Conservation (phyloP, 257 asterid species). For the Ehretia macrophylla region DNA sequence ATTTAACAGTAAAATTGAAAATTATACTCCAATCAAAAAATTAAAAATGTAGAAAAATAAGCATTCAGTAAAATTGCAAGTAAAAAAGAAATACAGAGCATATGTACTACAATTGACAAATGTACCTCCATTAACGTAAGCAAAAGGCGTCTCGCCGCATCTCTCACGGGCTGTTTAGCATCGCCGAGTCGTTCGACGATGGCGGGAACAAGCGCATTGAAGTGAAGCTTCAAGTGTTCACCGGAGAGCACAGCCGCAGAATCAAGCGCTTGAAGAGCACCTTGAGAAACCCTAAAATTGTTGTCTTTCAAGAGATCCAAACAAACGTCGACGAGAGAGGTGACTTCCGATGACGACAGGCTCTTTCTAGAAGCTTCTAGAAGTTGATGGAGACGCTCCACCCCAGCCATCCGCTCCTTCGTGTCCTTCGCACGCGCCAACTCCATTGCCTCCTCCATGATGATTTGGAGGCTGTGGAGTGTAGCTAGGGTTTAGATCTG, state of each 20-base stretch:
- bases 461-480: background rate
- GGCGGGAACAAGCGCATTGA: slow-evolving; percentile 89
- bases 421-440: slow-evolving; percentile 97
- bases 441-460: slow-evolving; percentile 96
- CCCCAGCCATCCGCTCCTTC: slow-evolving; percentile 99
- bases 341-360: slow-evolving; percentile 69
- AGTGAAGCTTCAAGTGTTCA: slow-evolving; percentile 91
- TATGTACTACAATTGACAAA: background rate
- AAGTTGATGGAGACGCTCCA: slow-evolving; percentile 87
- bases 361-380: slow-evolving; percentile 85
- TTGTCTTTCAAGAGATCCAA: slow-evolving; percentile 96
- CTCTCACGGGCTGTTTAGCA: slow-evolving; percentile 92
- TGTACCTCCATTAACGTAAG: slow-evolving; percentile 95
- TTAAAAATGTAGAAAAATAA: too few relatives aligned
- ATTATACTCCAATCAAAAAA: too few relatives aligned
- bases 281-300: slow-evolving; percentile 93
- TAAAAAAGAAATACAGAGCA: background rate
- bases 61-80: background rate
- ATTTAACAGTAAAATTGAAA: too few relatives aligned
- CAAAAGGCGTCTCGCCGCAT: slow-evolving; percentile 79
- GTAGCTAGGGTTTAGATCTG: background rate
- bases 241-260: slow-evolving; percentile 98
- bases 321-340: slow-evolving; percentile 83
- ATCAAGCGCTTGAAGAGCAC: slow-evolving; percentile 87
- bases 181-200: slow-evolving; percentile 95